These are phyloP conservation scores for Dendrobium nobile DNA, from an alignment of 106 monocot genomes.

Conservation along the genomic window DNA sequence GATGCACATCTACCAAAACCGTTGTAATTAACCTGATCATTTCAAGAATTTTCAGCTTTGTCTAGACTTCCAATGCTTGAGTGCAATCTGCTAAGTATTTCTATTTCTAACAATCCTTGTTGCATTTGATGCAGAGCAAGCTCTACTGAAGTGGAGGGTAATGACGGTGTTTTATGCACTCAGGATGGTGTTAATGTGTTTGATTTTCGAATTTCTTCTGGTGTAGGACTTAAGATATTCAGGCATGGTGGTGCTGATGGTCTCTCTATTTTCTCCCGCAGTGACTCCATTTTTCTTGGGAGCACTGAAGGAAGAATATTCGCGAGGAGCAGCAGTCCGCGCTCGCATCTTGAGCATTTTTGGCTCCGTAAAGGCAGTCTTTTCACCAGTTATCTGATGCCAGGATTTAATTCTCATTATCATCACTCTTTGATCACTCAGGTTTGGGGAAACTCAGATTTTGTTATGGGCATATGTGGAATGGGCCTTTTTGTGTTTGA, in stretches of 20 bases:
- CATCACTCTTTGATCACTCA: constrained; percentile 63
- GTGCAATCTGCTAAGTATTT: too few species aligned
- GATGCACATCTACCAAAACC: too few species aligned
- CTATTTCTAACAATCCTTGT: background rate
- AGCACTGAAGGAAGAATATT: constrained; percentile 45
- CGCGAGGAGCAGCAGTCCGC: constrained; percentile 12
- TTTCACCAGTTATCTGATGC: constrained; percentile 46
- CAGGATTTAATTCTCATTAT: constrained; percentile 43
- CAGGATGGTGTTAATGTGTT: constrained; percentile 79
- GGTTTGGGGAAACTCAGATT: constrained; percentile 79
- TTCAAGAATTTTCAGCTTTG: too few species aligned
- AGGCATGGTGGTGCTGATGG: constrained; percentile 26
- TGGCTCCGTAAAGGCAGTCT: constrained; percentile 74
- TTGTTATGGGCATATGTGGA: constrained; percentile 74
- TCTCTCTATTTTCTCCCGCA: constrained; percentile 70
- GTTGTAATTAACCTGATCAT: too few species aligned
- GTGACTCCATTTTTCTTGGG: constrained; percentile 71
- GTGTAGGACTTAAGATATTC: constrained; percentile 63
- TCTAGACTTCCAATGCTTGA: too few species aligned
- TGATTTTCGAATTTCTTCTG: constrained; percentile 70
- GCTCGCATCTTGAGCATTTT: constrained; percentile 45
- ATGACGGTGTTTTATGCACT: constrained; percentile 89
- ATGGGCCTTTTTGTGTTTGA: constrained; percentile 82
- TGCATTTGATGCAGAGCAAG: constrained; percentile 43
- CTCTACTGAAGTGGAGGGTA: constrained; percentile 89